Percentiles rank a stretch among this genome's conserved stretches.
These are phyloP conservation scores for Lactifluus pinguis DNA, from an alignment of 768 basidiomycete species.

Conservation along the genomic window DNA sequence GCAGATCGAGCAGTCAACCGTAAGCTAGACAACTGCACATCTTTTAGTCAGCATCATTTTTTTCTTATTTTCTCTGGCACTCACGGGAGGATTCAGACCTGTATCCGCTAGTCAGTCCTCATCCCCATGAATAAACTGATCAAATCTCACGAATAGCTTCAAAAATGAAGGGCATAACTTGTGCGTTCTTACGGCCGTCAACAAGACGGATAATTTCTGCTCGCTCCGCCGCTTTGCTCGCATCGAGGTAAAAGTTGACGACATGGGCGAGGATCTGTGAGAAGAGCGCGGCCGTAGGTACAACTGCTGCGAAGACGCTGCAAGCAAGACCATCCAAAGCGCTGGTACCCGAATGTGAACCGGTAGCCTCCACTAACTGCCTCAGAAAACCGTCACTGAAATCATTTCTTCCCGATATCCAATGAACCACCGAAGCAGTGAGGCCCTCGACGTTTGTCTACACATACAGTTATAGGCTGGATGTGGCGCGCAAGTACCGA, in stretches of 20 bases:
- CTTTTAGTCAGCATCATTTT: not conserved
- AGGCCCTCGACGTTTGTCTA: conserved; percentile 9
- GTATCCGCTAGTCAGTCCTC: not conserved
- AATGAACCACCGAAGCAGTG: conserved; percentile 19
- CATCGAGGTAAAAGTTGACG: conserved; percentile 49
- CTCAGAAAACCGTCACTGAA: conserved; percentile 13
- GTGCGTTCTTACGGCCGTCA: not conserved
- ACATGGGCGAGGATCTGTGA: conserved; percentile 47
- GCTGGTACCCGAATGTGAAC: conserved; percentile 16
- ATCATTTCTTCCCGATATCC: conserved; percentile 20
- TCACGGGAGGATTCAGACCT: conserved; percentile 19
- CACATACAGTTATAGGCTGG: not conserved
- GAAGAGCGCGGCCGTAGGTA: conserved; percentile 49
- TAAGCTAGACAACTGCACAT: conserved; percentile 11
- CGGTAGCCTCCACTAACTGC: conserved; percentile 18
- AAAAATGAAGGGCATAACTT: conserved; percentile 13
- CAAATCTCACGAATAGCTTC: conserved; percentile 17
- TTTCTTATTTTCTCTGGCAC: not conserved
- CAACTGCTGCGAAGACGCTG: conserved; percentile 43
- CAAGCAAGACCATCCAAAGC: conserved; percentile 33
- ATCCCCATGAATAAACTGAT: not conserved
- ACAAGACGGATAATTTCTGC: not conserved
- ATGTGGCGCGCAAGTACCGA: not conserved
- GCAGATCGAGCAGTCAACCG: not conserved
- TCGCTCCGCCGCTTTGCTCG: not conserved